Evolutionary conservation across 225 moss, liverwort and hornwort species (phyloP).

Genomic region (Asterella californica): DNA sequence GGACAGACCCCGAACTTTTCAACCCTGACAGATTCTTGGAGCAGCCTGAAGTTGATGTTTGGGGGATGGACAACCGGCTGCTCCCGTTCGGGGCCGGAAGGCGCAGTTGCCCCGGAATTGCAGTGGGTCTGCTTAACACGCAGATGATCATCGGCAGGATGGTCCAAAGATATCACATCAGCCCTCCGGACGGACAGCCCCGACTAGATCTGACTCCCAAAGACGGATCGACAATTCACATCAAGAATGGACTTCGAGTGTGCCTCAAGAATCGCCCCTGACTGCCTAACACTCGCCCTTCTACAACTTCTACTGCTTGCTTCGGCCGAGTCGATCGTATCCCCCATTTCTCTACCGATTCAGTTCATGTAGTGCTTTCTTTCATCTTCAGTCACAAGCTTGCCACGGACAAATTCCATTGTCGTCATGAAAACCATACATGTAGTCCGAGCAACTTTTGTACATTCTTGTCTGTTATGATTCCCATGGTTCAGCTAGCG

Average conservation of each 20-base stretch:
- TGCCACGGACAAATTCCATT: no score
- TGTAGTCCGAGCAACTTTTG: no score
- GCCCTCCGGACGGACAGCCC: not conserved
- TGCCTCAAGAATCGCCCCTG: not conserved
- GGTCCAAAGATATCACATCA: conserved; percentile 7
- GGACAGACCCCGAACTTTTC: conserved; percentile 6
- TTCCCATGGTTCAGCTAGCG: no score
- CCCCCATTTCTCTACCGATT: no score
- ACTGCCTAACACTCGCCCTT: no score
- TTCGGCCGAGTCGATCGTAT: no score
- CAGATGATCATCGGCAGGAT: conserved; percentile 9
- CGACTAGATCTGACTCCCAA: not conserved
- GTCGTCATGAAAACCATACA: no score
- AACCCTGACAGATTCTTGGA: conserved; percentile 12
- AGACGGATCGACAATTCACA: not conserved
- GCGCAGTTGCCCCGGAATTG: not conserved
- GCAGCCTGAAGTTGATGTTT: not conserved
- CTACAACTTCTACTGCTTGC: no score
- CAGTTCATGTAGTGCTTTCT: no score
- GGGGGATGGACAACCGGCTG: not conserved
- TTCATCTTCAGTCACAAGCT: no score
- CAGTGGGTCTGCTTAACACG: not conserved
- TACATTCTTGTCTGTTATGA: no score
- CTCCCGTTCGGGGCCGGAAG: not conserved
- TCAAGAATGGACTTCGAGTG: not conserved